A percentile compares a stretch with the other conserved stretches of the same genome.
phyloP scores from a whole-genome alignment of 768 basidiomycete genomes.

The Termitomyces sp. region DNA sequence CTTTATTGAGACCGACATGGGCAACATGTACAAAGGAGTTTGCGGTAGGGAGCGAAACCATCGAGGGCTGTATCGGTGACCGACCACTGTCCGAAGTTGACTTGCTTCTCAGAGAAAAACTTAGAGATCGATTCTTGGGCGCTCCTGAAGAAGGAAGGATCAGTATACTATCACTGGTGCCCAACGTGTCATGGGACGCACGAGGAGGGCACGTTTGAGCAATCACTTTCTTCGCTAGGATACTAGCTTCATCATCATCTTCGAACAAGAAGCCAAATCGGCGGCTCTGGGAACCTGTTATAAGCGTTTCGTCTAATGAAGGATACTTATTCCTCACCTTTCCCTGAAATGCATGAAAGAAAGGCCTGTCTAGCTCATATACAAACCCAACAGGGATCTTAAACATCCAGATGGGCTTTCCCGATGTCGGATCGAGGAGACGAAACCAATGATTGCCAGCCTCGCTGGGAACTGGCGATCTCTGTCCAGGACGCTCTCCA shows the following conservation, averaged over 20 bases:
- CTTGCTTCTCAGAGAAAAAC: slow-evolving; percentile 39
- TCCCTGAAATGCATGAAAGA: slow-evolving; percentile 89
- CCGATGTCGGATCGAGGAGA: slow-evolving; percentile 54
- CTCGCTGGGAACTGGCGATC: slow-evolving; percentile 18
- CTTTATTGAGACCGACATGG: slow-evolving; percentile 57
- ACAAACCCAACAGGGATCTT: slow-evolving; percentile 57
- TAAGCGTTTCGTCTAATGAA: slow-evolving; percentile 41
- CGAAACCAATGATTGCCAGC: slow-evolving; percentile 57
- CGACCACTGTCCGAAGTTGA: slow-evolving; percentile 27
- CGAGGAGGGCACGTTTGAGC: slow-evolving; percentile 27
- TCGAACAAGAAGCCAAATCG: slow-evolving; percentile 53
- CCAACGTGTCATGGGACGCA: slow-evolving; percentile 18
- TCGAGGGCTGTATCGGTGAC: slow-evolving; percentile 31
- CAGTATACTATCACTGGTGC: slow-evolving; percentile 10
- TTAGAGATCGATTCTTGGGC: slow-evolving; percentile 26
- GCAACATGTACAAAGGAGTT: slow-evolving; percentile 66
- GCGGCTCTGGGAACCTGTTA: slow-evolving; percentile 48
- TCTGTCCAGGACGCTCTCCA: slow-evolving; percentile 26
- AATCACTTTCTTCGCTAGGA: slow-evolving; percentile 38
- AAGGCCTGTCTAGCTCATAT: slow-evolving; percentile 83
- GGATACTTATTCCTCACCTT: slow-evolving; percentile 52
- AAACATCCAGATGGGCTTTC: slow-evolving; percentile 68
- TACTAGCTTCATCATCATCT: slow-evolving; percentile 46
- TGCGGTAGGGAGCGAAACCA: slow-evolving; percentile 58
- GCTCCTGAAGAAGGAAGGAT: slow-evolving; percentile 15